These are phyloP conservation scores for Candida maesae DNA, from an alignment of 805 yeast species.

Conservation along the genomic window DNA sequence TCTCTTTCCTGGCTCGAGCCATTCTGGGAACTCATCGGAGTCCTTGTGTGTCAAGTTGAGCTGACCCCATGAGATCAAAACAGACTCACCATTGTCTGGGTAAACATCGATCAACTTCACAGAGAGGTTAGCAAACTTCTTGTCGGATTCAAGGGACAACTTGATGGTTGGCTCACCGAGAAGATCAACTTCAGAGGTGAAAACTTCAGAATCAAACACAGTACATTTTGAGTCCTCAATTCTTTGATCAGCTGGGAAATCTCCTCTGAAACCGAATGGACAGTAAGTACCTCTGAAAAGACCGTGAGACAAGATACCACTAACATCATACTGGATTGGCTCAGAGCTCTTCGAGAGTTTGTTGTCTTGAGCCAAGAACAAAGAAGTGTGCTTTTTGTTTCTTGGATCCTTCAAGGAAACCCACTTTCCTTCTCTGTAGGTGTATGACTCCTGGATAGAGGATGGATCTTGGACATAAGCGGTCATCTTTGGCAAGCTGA, in stretches of 20 bases:
- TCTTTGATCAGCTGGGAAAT: slow-evolving; percentile 43
- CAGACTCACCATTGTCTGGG: slow-evolving; percentile 30
- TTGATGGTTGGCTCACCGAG: slow-evolving; percentile 37
- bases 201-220: slow-evolving; percentile 32
- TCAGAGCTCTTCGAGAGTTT: slow-evolving; percentile 1
- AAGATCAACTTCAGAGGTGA: slow-evolving; percentile 26
- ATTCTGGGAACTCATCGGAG: slow-evolving; percentile 39
- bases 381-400: slow-evolving; percentile 13
- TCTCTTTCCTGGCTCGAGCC: slow-evolving; percentile 29
- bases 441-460: slow-evolving; percentile 35
- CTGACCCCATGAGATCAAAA: slow-evolving; percentile 44
- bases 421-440: slow-evolving; percentile 39
- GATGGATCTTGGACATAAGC: slow-evolving; percentile 43
- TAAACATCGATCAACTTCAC: slow-evolving; percentile 39
- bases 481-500: slow-evolving; percentile 33
- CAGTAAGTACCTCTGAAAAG: slow-evolving; percentile 42
- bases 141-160: slow-evolving; percentile 33
- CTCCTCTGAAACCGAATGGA: slow-evolving; percentile 45
- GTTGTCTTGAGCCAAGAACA: slow-evolving; percentile 16
- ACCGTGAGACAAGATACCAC: slow-evolving; percentile 39
- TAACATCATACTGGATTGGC: slow-evolving; percentile 18
- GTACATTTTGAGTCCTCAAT: slow-evolving; percentile 39
- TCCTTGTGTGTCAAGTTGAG: slow-evolving; percentile 39
- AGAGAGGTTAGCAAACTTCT: slow-evolving; percentile 36
- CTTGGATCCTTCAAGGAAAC: slow-evolving; percentile 26